Conservation (phyloP, 345 rosid species). For the Aegle marmelos region DNA sequence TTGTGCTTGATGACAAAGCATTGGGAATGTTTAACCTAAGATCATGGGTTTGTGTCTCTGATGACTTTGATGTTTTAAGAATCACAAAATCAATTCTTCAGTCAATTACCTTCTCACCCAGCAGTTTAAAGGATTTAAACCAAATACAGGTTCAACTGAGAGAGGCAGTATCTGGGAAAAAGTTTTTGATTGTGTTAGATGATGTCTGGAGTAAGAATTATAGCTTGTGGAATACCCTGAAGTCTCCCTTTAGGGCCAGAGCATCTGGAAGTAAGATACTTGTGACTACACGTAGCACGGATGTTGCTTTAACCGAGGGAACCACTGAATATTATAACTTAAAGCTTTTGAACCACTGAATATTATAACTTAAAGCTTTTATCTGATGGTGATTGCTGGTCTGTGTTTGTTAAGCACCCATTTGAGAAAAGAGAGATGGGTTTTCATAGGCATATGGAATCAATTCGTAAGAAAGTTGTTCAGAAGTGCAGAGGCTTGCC, state of each 20-base stretch:
- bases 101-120: background rate
- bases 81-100: background rate
- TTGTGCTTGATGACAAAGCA: background rate
- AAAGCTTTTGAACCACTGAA: background rate
- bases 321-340: background rate
- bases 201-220: background rate
- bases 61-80: background rate
- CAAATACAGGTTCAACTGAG: background rate
- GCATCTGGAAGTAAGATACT: background rate
- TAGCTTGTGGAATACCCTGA: background rate
- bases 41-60: background rate
- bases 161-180: background rate
- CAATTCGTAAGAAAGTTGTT: background rate
- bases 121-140: background rate
- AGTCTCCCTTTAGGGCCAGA: background rate
- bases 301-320: background rate
- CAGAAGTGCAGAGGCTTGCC: background rate
- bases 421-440: background rate
- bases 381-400: background rate
- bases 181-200: background rate
- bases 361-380: background rate
- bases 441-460: background rate
- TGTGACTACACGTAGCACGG: background rate
- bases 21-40: background rate
- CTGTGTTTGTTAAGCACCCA: background rate